Base-by-base conservation (phyloP, 345 rosid genomes). In the Fremontodendron californicum region DNA sequence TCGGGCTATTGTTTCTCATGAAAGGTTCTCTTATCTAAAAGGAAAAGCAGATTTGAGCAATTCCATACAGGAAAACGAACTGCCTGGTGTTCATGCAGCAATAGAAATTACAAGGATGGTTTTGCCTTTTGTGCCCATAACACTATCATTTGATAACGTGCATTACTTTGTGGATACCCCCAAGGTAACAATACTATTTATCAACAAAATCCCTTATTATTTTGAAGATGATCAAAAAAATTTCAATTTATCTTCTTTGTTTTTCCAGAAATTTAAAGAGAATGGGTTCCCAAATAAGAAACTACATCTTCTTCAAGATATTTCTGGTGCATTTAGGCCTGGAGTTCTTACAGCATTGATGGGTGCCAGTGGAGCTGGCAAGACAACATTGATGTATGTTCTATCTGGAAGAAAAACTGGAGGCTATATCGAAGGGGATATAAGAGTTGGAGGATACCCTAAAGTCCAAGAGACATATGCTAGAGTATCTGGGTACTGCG, bases 311-410 rank as follows among this genome's bases (percentile, higher is more conserved):
- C 94, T 94, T 76, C 79, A 88, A 55, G 85, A 85, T 35, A 82
- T 92, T 37, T 90, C 89, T 0, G 96, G 96, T 27, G 84, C 88
- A 21, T 91, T 91, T 75, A 86, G 88, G 54, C 96, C 98, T 5
- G 96, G 98, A 1, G 78, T 92, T 80, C 89, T 92, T 35, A 90
- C 94, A 6, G 94, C 93, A 12, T 72, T 94, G 81, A 92, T 94
- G 98, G 96, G 98, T 19, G 88, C 88, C n/a, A 92, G 91, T 60
- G 98, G 98, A 70, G 98, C 98, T 16, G 97, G 96, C 11, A 94
- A 94, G 80, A 92, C 97, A 16, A 94, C 98, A 23, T 83, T 94
- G 29, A 83, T 92, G 43, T 96, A 94, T 70, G 89, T 89, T 45
- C 87, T 89, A 73, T 82, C 89, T 0, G 88, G 91, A 23, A 81